Evolutionary conservation across 2,329 filamentous ascomycete species (phyloP).

Genomic region (Alternaria dauci): DNA sequence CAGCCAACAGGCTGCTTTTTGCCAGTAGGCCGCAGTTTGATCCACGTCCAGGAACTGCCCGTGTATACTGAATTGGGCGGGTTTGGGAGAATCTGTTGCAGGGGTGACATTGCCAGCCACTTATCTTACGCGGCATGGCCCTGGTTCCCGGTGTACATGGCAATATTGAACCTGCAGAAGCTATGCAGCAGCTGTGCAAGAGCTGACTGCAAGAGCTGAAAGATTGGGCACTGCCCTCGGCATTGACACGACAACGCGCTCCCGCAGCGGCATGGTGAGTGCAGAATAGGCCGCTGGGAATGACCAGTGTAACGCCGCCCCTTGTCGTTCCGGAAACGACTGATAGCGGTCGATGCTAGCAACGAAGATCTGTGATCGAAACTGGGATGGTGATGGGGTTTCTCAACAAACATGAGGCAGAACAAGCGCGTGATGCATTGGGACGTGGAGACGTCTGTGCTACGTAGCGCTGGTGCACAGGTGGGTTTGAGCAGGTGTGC

Average conservation of each 20-base stretch:
- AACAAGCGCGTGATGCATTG: slow-evolving; percentile 7
- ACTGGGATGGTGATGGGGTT: slow-evolving; percentile 11
- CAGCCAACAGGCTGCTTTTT: slow-evolving; percentile 12
- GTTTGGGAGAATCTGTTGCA: neutral
- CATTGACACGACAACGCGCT: slow-evolving; percentile 9
- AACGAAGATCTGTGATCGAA: slow-evolving; percentile 15
- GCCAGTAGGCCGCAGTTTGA: slow-evolving; percentile 1
- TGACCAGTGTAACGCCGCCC: slow-evolving; percentile 6
- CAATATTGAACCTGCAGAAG: slow-evolving; percentile 14
- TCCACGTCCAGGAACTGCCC: slow-evolving; percentile 5
- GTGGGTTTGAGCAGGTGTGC: neutral
- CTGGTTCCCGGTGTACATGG: slow-evolving; percentile 9
- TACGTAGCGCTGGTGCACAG: slow-evolving; percentile 10
- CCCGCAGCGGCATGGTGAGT: slow-evolving; percentile 1
- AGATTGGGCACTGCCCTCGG: neutral
- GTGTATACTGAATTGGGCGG: slow-evolving; percentile 1
- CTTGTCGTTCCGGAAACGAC: slow-evolving; percentile 4
- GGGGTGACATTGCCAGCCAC: neutral
- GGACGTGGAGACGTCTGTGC: slow-evolving; percentile 7
- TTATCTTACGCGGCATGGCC: neutral
- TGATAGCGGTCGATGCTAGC: slow-evolving; percentile 10
- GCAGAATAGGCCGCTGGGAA: slow-evolving; percentile 1
- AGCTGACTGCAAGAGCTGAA: slow-evolving; percentile 12
- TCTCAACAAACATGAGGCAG: slow-evolving; percentile 12
- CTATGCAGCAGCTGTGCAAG: slow-evolving; percentile 3